Conservation (phyloP, 169 alveolate genomes). For the Plasmodium blacklocki region DNA sequence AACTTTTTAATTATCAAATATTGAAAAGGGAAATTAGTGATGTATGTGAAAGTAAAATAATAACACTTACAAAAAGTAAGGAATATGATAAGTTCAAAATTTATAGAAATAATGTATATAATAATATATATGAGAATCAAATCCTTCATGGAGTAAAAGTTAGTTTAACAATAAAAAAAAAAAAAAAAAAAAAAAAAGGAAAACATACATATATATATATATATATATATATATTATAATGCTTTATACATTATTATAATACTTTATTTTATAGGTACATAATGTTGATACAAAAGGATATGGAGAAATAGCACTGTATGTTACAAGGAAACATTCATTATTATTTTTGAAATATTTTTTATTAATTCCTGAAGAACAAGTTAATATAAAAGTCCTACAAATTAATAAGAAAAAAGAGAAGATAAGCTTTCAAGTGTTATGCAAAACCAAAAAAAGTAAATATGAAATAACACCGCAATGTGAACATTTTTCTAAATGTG, state of each 20-base stretch:
- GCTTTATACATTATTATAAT: neutral
- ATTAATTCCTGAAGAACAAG: slow-evolving; percentile 70
- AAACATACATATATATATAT: neutral
- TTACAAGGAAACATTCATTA: slow-evolving; percentile 38
- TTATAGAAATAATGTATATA: slow-evolving; percentile 42
- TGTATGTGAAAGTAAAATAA: slow-evolving; percentile 75
- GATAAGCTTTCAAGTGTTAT: slow-evolving; percentile 49
- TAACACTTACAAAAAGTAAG: slow-evolving; percentile 58
- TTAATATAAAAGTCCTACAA: slow-evolving; percentile 64
- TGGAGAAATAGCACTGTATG: slow-evolving; percentile 67
- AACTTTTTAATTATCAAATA: slow-evolving; percentile 4
- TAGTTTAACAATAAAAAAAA: slow-evolving; percentile 22
- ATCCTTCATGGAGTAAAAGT: slow-evolving; percentile 72
- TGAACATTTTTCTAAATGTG: slow-evolving; percentile 70
- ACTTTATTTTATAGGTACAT: slow-evolving; percentile 29
- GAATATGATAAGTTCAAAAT: slow-evolving; percentile 65
- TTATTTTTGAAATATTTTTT: slow-evolving; percentile 62
- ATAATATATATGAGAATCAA: slow-evolving; percentile 62
- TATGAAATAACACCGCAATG: slow-evolving; percentile 62
- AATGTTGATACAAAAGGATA: slow-evolving; percentile 50
- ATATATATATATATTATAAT: slow-evolving; percentile 6
- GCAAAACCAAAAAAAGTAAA: slow-evolving; percentile 72
- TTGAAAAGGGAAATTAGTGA: slow-evolving; percentile 59
- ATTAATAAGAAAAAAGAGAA: slow-evolving; percentile 64
- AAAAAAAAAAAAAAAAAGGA: slow-evolving; percentile 4